Evolutionary conservation across 208 protist species (phyloP), one percentile per base, ranked within the genome.

Genomic region (Wallacemonas sp.): DNA sequence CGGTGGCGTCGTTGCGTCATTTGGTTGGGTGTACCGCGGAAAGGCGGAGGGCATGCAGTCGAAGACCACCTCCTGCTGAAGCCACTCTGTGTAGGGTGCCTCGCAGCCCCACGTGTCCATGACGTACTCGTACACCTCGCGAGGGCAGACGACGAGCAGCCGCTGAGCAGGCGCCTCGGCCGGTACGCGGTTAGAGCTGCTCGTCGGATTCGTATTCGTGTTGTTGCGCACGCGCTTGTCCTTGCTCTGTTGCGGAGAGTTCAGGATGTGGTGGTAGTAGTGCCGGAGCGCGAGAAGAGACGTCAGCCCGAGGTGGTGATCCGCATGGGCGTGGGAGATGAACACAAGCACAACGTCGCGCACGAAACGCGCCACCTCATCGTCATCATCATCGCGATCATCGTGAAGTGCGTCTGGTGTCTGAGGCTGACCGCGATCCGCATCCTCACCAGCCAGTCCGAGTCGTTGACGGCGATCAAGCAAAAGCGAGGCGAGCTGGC

Each of bases 281-380:
- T 88, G 80, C 1, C 87, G 80, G 36, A 91, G 74, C 0, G 70
- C 68, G 8, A 96, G 69, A 8, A 96, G 63, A 36, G 79, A 78
- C 32, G 92, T 44, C 5, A 96, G 62, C 4, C 91, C 91, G 19
- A 96, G 74, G 69, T 96, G 88, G 61, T 96, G 91, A 41, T 96
- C 91, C 26, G 88, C 91, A 74, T 96, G 91, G 16, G 73, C 81
- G 74, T 96, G 91, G 1, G 91, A 96, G n/a, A 96, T 93, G 49
- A 92, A 96, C 0, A 96, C 65, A 32, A 94, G 61, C 0, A 69
- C 54, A 11, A 93, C 57, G 41, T 93, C 81, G 12, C 70, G 47
- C 23, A 91, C 48, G 61, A 89, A 87, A 16, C 34, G 12, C 0
- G 33, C 49, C 21, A 84, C 57, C 17, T 21, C 65, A 27, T 67